Percentiles rank a stretch among this genome's conserved stretches.
These are phyloP conservation scores for Cornus kousa DNA, from an alignment of 148 eudicot species.

Conservation along the genomic window DNA sequence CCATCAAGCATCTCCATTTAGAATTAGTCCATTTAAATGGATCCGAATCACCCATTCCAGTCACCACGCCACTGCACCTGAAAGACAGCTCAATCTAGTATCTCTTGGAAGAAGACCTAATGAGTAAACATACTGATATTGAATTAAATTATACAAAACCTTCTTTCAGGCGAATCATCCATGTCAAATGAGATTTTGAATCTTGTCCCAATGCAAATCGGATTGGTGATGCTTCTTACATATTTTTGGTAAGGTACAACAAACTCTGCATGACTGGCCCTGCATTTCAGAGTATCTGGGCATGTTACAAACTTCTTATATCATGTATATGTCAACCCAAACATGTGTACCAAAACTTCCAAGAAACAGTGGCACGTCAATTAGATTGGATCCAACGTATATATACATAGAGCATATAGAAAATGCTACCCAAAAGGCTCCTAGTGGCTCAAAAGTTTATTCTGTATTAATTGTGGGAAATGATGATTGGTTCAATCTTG, in stretches of 20 bases:
- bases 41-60: conserved; percentile 63
- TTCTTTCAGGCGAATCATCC: conserved; percentile 87
- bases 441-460: not conserved
- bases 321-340: not conserved
- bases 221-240: conserved; percentile 41
- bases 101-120: not conserved
- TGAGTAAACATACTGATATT: not conserved
- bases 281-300: conserved; percentile 27
- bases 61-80: conserved; percentile 70
- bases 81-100: conserved; percentile 6
- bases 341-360: not conserved
- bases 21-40: conserved; percentile 78
- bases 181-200: conserved; percentile 71
- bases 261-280: conserved; percentile 86
- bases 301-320: not conserved
- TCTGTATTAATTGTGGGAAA: not conserved
- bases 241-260: conserved; percentile 62
- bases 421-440: not conserved
- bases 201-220: conserved; percentile 59
- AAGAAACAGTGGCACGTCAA: not conserved
- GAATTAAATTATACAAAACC: conserved; percentile 33
- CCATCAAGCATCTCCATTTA: conserved; percentile 89
- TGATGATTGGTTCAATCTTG: not conserved
- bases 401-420: not conserved
- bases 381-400: not conserved